phyloP scores from a whole-genome alignment of 257 asterid genomes.

The Leonotis leonurus region DNA sequence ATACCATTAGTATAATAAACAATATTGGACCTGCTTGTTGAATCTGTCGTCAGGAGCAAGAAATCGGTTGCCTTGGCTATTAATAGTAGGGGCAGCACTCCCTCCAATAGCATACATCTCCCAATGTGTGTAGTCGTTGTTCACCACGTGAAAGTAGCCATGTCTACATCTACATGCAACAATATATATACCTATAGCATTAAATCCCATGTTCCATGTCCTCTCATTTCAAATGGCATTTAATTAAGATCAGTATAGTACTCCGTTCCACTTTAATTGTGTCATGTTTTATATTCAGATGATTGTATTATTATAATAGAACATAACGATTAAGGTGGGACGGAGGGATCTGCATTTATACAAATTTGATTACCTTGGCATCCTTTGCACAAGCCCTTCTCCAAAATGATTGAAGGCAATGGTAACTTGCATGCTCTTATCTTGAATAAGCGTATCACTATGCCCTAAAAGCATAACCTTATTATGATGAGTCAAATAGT shows the following conservation, averaged over 20 bases:
- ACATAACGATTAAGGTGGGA: no score
- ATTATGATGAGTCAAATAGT: constrained; percentile 48
- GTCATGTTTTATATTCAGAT: no score
- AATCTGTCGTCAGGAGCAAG: constrained; percentile 40
- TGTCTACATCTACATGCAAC: constrained; percentile 35
- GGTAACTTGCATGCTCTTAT: no score
- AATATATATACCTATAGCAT: neutral
- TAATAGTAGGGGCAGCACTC: constrained; percentile 43
- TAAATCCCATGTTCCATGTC: neutral
- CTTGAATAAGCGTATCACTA: constrained; percentile 32
- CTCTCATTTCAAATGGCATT: no score
- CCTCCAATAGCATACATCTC: no score
- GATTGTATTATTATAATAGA: no score
- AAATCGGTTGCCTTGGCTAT: constrained; percentile 50
- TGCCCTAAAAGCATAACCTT: constrained; percentile 61
- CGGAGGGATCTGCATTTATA: no score
- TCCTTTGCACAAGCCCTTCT: constrained; percentile 62
- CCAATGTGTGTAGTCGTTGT: constrained; percentile 52
- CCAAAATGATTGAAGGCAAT: no score
- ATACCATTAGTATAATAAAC: neutral
- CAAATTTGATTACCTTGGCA: constrained; percentile 37
- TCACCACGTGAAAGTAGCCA: constrained; percentile 51
- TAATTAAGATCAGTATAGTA: no score
- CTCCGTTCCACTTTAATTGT: no score
- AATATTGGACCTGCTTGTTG: constrained; percentile 30